Evolutionary conservation across 495 filamentous ascomycete species (phyloP).

Genomic region (Diplogelasinospora grovesii): DNA sequence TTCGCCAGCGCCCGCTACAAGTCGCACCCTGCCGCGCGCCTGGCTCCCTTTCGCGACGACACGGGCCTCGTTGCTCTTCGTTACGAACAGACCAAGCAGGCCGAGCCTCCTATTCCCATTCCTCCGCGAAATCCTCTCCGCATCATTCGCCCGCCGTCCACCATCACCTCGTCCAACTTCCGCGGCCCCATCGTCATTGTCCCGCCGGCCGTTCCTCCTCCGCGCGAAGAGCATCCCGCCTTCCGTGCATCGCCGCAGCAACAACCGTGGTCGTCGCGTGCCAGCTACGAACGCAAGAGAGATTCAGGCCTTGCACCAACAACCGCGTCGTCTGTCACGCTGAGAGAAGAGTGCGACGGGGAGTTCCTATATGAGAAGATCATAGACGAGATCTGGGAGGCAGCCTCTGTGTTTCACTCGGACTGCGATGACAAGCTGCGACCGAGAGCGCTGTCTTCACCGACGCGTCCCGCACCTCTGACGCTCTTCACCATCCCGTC

Average conservation of each 20-base stretch:
- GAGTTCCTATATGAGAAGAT: slow-evolving; percentile 33
- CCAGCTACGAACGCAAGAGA: slow-evolving; percentile 33
- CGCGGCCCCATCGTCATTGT: slow-evolving; percentile 23
- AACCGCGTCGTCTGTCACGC: slow-evolving; percentile 41
- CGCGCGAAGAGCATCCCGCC: slow-evolving; percentile 41
- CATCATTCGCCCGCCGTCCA: slow-evolving; percentile 22
- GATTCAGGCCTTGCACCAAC: slow-evolving; percentile 52
- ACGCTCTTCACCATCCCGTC: slow-evolving; percentile 12
- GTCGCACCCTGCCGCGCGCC: slow-evolving; percentile 21
- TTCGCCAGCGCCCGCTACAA: slow-evolving; percentile 30
- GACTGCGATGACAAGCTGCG: slow-evolving; percentile 14
- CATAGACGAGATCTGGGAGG: slow-evolving; percentile 16
- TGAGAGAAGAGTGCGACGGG: slow-evolving; percentile 36
- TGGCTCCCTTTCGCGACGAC: slow-evolving; percentile 41
- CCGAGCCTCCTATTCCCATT: slow-evolving; percentile 50
- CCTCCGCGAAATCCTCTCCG: slow-evolving; percentile 32
- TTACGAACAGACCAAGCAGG: slow-evolving; percentile 50
- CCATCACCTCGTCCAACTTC: slow-evolving; percentile 8
- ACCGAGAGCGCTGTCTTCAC: slow-evolving; percentile 1
- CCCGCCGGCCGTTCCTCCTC: slow-evolving; percentile 36
- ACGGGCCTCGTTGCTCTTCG: slow-evolving; percentile 44
- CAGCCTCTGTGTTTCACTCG: slow-evolving; percentile 17
- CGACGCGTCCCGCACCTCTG: slow-evolving; percentile 20
- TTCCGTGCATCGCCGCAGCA: slow-evolving; percentile 39
- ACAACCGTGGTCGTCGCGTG: slow-evolving; percentile 16